Evolutionary conservation across 495 filamentous ascomycete genomes (phyloP).

Genomic region (Geoglossum glabrum): DNA sequence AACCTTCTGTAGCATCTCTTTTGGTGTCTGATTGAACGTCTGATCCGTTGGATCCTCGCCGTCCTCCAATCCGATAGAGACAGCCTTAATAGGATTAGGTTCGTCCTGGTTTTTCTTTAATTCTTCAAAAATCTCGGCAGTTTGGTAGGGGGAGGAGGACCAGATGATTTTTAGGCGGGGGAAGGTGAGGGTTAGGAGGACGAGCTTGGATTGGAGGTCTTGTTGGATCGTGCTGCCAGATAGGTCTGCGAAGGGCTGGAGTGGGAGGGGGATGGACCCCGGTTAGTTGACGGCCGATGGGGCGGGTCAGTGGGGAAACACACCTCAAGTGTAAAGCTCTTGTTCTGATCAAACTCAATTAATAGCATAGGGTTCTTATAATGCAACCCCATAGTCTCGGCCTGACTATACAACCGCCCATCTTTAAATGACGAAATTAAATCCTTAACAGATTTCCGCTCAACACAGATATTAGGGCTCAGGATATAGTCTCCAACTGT

Average conservation of each 20-base stretch:
- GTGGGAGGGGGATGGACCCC: not conserved
- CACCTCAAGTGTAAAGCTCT: constrained; percentile 76
- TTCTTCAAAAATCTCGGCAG: constrained; percentile 87
- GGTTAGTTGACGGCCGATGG: not conserved
- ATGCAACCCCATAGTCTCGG: constrained; percentile 81
- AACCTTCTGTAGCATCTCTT: constrained; percentile 75
- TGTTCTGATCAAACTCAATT: constrained; percentile 95
- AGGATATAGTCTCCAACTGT: constrained; percentile 96
- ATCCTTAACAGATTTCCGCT: constrained; percentile 83
- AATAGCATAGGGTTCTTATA: constrained; percentile 83
- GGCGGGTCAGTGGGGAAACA: not conserved
- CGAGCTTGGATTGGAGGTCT: constrained; percentile 80
- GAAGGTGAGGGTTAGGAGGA: constrained; percentile 82
- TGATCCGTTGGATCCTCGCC: constrained; percentile 37
- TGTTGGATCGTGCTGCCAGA: not conserved
- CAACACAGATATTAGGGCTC: constrained; percentile 73
- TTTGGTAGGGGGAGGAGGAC: constrained; percentile 86
- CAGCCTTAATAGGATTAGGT: constrained; percentile 76
- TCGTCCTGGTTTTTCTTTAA: constrained; percentile 76
- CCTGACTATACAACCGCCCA: constrained; percentile 78
- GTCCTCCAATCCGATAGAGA: constrained; percentile 57
- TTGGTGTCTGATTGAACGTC: constrained; percentile 45
- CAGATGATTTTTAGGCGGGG: constrained; percentile 79
- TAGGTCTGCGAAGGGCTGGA: constrained; percentile 18
- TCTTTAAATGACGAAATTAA: constrained; percentile 79